Evolutionary conservation across 192 early-diverging fungal genomes (phyloP), one percentile per base, ranked within the genome.

Genomic region (Pilobolus umbonatus): DNA sequence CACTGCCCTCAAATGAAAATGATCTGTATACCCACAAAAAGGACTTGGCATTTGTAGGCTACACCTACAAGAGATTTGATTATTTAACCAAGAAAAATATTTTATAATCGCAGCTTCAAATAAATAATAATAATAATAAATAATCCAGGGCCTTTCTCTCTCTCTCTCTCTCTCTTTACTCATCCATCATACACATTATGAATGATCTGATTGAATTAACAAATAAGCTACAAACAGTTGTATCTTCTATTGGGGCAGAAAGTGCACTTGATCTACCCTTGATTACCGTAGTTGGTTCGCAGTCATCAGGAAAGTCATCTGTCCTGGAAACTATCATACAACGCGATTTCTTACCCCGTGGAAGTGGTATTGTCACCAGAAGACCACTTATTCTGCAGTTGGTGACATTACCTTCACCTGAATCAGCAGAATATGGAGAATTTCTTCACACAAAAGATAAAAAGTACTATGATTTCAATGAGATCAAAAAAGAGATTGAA

Each of bases 251-350:
- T 57, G 84, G 86, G 49, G 73, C 76, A 51, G 75, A 83, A 57
- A 85, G 86, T 56, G 77, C 81, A 48, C 79, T 91, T 64, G 89
- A 91, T 74, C 61, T 91, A 30, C 89, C 89, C 8, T 85, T 90
- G 74, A 92, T 92, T 34, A 87, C 88, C n/a, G 88, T 90, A 6
- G 86, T 92, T 38, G 90, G 90, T 30, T 93, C 91, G 9, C 91
- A 93, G 67, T 88, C 86, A 19, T 86, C 84, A 55, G 98, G 98
- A 54, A 99, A 99, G 69, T 91, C 88, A 49, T 95, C 92, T n/a
- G 98, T 99, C n/a, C 75, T 98, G 40, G 96, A 98, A 68, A 94
- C 94, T 68, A 87, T 98, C 64, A 94, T 97, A 19, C 93, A 94
- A 14, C 80, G 88, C 30, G 96, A 98, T 79, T 97, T 98, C 68